These are phyloP conservation scores for Mikania micrantha DNA, from an alignment of 129 eudicot species.

Conservation along the genomic window DNA sequence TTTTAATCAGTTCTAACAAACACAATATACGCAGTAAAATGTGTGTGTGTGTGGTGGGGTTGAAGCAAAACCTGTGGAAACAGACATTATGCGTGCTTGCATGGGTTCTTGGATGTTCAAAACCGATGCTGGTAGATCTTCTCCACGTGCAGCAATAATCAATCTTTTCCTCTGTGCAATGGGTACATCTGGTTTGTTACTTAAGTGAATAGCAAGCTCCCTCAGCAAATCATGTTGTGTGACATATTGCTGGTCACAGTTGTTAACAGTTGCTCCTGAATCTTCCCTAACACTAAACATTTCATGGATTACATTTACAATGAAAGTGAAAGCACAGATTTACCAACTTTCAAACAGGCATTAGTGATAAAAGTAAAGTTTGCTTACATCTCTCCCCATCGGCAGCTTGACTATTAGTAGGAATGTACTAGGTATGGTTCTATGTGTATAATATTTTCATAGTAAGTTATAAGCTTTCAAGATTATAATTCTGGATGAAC, in stretches of 20 bases:
- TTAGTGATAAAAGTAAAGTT: too few species aligned
- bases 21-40: not conserved
- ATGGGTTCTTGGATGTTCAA: constrained; percentile 12
- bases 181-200: constrained; percentile 27
- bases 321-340: not conserved
- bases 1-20: not conserved
- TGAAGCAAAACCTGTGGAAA: constrained; percentile 39
- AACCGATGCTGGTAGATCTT: constrained; percentile 15
- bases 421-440: too few species aligned
- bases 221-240: constrained; percentile 50
- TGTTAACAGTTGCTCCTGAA: not conserved
- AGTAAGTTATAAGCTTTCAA: not conserved
- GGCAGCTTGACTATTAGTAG: too few species aligned
- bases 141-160: constrained; percentile 19
- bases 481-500: not conserved
- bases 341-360: too few species aligned
- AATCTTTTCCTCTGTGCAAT: constrained; percentile 29
- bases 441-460: not conserved
- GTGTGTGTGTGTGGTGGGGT: not conserved
- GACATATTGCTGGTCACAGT: constrained; percentile 37
- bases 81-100: constrained; percentile 33
- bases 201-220: constrained; percentile 39
- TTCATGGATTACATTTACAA: not conserved
- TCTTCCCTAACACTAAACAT: constrained; percentile 15
- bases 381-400: too few species aligned